phyloP scores from a whole-genome alignment of 2,329 filamentous ascomycete genomes.

The Fusarium sp. region DNA sequence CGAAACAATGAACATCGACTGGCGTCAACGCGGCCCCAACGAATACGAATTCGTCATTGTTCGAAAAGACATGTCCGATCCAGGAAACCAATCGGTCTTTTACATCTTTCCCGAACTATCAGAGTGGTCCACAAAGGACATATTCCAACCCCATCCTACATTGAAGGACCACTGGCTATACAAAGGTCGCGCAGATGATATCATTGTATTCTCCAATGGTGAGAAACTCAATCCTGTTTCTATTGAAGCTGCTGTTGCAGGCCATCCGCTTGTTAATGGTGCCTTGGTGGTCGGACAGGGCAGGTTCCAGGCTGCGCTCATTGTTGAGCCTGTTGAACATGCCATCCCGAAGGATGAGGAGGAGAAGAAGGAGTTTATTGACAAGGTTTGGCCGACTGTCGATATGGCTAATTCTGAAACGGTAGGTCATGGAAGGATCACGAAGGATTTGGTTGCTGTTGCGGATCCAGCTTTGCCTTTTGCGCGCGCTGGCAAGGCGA shows the following conservation, averaged over 20 bases:
- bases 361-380: background rate
- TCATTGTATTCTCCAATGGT: background rate
- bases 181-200: constrained; percentile 9
- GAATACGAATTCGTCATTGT: constrained; percentile 1
- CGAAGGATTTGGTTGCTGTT: background rate
- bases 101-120: constrained; percentile 9
- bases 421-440: background rate
- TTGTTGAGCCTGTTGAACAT: background rate
- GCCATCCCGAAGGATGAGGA: rapidly evolving
- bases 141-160: background rate
- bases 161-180: constrained; percentile 1
- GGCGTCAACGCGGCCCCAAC: background rate
- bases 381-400: background rate
- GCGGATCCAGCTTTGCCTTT: background rate
- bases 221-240: constrained; percentile 12
- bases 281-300: background rate
- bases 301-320: constrained; percentile 6
- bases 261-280: background rate
- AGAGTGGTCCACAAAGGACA: constrained; percentile 7
- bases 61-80: background rate
- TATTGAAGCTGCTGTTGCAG: background rate
- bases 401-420: constrained; percentile 3
- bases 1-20: background rate
- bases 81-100: background rate
- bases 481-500: background rate